Conservation (phyloP, 148 eudicot species). For the Camellia japonica region DNA sequence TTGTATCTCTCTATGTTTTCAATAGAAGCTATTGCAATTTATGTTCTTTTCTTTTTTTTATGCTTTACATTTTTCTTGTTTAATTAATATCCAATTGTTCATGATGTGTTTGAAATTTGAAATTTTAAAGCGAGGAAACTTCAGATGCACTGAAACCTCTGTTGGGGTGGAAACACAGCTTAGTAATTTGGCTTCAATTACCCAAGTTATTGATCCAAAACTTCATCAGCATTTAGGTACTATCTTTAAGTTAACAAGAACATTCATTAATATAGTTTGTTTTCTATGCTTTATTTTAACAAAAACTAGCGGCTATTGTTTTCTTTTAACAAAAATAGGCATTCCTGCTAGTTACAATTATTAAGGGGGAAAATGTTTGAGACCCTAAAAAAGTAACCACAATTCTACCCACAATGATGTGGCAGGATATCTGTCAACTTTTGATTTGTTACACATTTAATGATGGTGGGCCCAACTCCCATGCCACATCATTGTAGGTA, state of each 20-base stretch:
- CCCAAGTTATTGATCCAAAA: slow-evolving; percentile 94
- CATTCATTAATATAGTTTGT: neutral
- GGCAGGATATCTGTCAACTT: too few species aligned
- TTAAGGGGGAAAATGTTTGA: too few species aligned
- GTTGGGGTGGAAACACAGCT: slow-evolving; percentile 96
- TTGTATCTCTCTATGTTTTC: neutral
- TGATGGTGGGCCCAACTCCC: too few species aligned
- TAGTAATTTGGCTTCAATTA: slow-evolving; percentile 70
- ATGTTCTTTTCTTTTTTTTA: neutral
- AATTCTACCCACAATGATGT: too few species aligned
- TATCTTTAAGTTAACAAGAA: neutral
- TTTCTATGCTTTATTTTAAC: neutral
- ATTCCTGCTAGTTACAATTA: too few species aligned
- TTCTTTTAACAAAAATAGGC: too few species aligned
- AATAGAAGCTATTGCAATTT: slow-evolving; percentile 15
- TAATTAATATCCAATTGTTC: slow-evolving; percentile 15
- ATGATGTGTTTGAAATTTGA: slow-evolving; percentile 31
- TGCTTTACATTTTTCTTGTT: neutral
- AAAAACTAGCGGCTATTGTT: neutral
- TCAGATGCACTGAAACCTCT: slow-evolving; percentile 84
- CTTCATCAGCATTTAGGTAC: slow-evolving; percentile 97
- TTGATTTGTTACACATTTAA: too few species aligned
- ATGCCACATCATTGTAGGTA: too few species aligned
- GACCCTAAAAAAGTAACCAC: too few species aligned
- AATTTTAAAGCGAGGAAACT: slow-evolving; percentile 83